Base-by-base conservation (phyloP, 257 asterid genomes). In the Voacanga thouarsii region DNA sequence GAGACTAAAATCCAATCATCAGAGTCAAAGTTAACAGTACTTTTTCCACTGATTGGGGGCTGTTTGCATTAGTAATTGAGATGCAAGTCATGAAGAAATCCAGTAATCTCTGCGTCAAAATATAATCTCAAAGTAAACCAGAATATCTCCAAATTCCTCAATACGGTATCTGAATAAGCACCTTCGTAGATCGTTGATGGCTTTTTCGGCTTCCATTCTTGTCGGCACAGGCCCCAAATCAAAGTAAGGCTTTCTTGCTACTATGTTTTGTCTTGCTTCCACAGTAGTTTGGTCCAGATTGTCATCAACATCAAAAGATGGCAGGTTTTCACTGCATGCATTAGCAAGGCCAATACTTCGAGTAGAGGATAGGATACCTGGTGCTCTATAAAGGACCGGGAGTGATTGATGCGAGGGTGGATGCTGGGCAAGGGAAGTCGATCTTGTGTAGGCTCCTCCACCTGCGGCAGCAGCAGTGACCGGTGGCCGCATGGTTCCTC, bases 171-270 rank as follows among this genome's bases (percentile, higher is more conserved):
- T 47, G 51, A 44, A 47, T 47, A 19, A 39, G 11, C 30, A 91
- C 96, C 90, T 84, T 56, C 81, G 93, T 79, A 91, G 87, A 71
- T 86, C 81, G 77, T 81, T 78, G 79, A 91, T 79, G 51, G 94
- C 97, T 70, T 33, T 83, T 80, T 86, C 89, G 45, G 90, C 94
- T 78, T 91, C 97, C 49, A 15, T 12, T 33, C 81, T 78, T n/a
- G 90, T 82, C 44, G 94, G 97, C 43, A 79, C 89, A 53, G 90
- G 77, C 71, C 92, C 93, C 33, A 91, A 28, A 12, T 74, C 80
- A 70, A 14, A 51, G 41, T 44, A 18, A 59, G 75, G 41, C 39
- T 72, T 79, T 60, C 21, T 63, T 64, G 51, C 75, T 50, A 16
- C 24, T 14, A 23, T 47, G n/a, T 65, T 55, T 39, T 16, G 71